Evolutionary conservation across 2,329 filamentous ascomycete species (phyloP), one percentile per base, ranked within the genome.

Genomic region (Colletotrichum musae): DNA sequence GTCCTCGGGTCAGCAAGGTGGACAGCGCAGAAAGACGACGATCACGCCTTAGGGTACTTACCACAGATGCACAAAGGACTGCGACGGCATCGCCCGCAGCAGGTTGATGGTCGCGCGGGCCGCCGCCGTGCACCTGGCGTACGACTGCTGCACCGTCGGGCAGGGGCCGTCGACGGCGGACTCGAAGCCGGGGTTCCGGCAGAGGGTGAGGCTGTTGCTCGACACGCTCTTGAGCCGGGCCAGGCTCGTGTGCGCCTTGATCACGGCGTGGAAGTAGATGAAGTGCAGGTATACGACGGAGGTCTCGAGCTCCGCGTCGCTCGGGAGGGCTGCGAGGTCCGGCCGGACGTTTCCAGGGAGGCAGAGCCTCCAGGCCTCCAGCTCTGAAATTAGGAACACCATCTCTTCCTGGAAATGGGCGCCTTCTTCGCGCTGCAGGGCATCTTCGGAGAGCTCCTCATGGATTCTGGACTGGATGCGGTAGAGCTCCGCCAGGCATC

Each of bases 1-100:
- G 4, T 48, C 5, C 41, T 1, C 2, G 21, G 13, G 6, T 67
- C 3, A 59, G 24, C 15, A 39, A 58, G 5, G 12, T 26, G 2
- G 2, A 12, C n/a, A 4, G 10, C 10, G 32, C 10, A 6, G 10
- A 36, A 51, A 39, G 4, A 50, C 10, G 16, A 28, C 10, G 16
- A 28, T 6, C 7, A 10, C 9, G 7, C 1, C 1, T 9, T 6
- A 5, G 9, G 5, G 10, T 9, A 21, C 50, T 47, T 12, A 63
- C 70, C 70, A 70, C 13, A 68, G 28, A 5, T 54, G 39, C 15
- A 64, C 45, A 15, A 58, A 70, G 3, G 70, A 50, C n/a, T 60
- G 67, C 9, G 61, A 16, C 9, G 52, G 58, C 32, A 63, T 53
- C 32, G 52, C 18, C 24, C 61, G 53, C 4, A 67, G 32, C 21